These are phyloP conservation scores for Tylopilus intermedius DNA, from an alignment of 768 basidiomycete genomes.

Conservation along the genomic window DNA sequence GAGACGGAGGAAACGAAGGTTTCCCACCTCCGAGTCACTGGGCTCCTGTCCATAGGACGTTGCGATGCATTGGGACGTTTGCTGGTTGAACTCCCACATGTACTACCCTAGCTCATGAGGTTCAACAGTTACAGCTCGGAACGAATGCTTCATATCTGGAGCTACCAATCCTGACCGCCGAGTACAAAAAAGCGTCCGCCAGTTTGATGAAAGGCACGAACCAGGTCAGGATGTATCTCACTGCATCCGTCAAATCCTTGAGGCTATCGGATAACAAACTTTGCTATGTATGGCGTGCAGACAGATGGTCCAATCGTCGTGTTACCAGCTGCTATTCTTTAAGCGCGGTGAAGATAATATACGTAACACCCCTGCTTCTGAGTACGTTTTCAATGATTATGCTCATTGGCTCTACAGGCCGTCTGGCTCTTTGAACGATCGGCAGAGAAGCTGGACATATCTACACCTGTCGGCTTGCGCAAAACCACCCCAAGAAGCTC, in stretches of 20 bases:
- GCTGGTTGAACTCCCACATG: background rate
- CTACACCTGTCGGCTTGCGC: no score
- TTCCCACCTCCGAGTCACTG: background rate
- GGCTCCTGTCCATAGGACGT: background rate
- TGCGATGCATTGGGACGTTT: slow-evolving; percentile 6
- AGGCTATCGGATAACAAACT: no score
- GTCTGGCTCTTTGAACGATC: no score
- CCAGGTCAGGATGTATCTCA: background rate
- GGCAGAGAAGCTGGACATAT: no score
- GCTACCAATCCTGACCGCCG: slow-evolving; percentile 5
- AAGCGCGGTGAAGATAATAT: no score
- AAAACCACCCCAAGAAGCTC: no score
- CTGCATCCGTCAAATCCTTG: background rate
- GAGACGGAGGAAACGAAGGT: background rate
- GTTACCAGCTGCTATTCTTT: no score
- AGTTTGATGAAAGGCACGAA: background rate
- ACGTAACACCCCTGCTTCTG: no score
- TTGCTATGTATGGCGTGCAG: no score
- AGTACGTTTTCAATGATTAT: no score
- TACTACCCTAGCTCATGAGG: background rate
- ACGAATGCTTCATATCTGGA: background rate
- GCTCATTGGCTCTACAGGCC: no score
- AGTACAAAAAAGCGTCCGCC: background rate
- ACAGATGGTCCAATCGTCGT: no score
- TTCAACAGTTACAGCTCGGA: background rate